These are phyloP conservation scores for Golubevia sp. DNA, from an alignment of 1,284 basidiomycete species.

Conservation along the genomic window DNA sequence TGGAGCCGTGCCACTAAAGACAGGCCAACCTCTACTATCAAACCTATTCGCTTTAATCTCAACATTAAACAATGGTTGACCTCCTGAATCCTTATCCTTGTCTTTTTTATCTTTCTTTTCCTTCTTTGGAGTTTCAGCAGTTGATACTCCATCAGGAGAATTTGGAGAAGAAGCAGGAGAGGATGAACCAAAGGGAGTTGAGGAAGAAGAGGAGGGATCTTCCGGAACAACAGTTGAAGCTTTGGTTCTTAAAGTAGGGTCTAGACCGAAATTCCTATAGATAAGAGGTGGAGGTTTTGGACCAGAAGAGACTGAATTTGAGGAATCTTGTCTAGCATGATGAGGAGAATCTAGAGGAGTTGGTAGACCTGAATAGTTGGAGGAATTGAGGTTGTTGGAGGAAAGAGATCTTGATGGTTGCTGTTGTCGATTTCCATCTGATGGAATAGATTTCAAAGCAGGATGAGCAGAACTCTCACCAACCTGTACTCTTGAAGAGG, in stretches of 20 bases:
- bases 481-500: too few relatives aligned
- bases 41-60: slow-evolving; percentile 38
- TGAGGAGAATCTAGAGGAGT: not conserved
- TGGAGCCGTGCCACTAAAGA: slow-evolving; percentile 33
- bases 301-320: not conserved
- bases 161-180: not conserved
- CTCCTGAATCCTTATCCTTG: not conserved
- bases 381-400: too few relatives aligned
- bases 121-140: not conserved
- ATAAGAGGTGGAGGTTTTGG: not conserved
- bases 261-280: not conserved
- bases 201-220: not conserved
- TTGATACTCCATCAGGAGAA: not conserved
- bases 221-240: not conserved
- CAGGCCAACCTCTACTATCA: slow-evolving; percentile 41
- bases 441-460: too few relatives aligned
- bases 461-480: too few relatives aligned
- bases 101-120: not conserved
- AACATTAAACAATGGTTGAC: slow-evolving; percentile 27
- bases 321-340: not conserved
- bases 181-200: not conserved
- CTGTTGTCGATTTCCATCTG: too few relatives aligned
- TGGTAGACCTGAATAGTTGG: not conserved
- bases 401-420: too few relatives aligned
- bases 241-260: not conserved